Base-by-base conservation (phyloP, 306 rosid species). In the Potentilla sterilis region DNA sequence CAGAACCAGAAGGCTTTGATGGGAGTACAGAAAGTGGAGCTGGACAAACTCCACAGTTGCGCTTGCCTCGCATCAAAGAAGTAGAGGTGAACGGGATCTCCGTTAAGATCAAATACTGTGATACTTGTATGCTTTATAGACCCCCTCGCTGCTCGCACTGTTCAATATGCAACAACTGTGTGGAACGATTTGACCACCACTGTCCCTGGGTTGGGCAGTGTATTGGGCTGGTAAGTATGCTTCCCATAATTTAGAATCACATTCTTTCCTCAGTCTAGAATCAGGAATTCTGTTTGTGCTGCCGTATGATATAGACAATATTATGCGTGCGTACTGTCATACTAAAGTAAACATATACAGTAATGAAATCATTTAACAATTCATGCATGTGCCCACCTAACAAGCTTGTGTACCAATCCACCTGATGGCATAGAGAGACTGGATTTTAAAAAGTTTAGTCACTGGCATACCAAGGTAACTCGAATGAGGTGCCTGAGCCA, bases 161-260 rank as follows among this genome's bases (percentile, higher is more conserved):
- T 79, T 95, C 99, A 34, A 95, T 95, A 70, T 95, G 99, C 89
- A 95, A 95, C 63, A 95, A 95, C 84, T 95, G 98, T 68, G 98
- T 95, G 11, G 96, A 92, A 78, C 87, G 97, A 63, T 95, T 95
- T 68, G 99, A 95, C 82, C 99, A 95, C 69, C 99, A 95, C 81
- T 95, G 99, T 79, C 99, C 99, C 37, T 95, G 99, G 99, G 97
- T 95, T 70, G 99, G 99, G 32, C 99, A 95, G 84, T 95, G 99
- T 82, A 95, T 95, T 74, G 99, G 99, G 57, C 89, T 89, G 89
- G 98, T 94, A 85, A 46, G 95, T 85, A 43, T 67, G n/a, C 42
- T 79, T 43, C 72, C 57, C 5, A 2, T 72, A 46, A 7, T 61
- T 28, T 13, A 21, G 58, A 21, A 19, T 70, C 47, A 52, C 78